phyloP scores from a whole-genome alignment of 768 basidiomycete species.

The Boletus barrowsii region DNA sequence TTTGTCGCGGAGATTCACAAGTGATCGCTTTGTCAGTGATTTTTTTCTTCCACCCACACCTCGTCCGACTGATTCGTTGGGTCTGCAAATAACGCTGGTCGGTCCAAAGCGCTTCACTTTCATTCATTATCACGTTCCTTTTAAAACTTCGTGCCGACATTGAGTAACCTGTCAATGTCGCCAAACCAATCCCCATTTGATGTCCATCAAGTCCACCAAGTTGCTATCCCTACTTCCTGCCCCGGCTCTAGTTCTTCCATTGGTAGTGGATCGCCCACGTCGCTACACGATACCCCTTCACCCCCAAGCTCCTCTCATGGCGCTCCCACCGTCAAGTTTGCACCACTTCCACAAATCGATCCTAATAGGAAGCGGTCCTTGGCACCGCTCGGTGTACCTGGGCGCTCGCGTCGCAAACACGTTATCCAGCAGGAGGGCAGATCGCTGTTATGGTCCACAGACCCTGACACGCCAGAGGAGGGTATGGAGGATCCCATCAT shows the following conservation, averaged over 20 bases:
- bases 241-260: slow-evolving; percentile 18
- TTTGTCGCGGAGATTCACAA: too few relatives aligned
- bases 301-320: slow-evolving; percentile 16
- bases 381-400: slow-evolving; percentile 55
- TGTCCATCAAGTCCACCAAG: slow-evolving; percentile 17
- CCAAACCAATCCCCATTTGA: slow-evolving; percentile 6
- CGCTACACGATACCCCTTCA: slow-evolving; percentile 10
- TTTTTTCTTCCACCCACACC: not conserved
- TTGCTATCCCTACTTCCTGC: slow-evolving; percentile 11
- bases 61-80: too few relatives aligned
- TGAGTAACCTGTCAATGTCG: slow-evolving; percentile 10
- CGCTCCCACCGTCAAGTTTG: slow-evolving; percentile 48
- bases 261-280: slow-evolving; percentile 10
- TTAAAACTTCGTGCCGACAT: not conserved
- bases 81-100: slow-evolving; percentile 10
- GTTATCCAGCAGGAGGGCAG: slow-evolving; percentile 18
- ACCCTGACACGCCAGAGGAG: slow-evolving; percentile 26
- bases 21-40: not conserved
- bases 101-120: slow-evolving; percentile 12
- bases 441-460: slow-evolving; percentile 19
- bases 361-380: slow-evolving; percentile 47
- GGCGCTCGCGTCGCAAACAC: slow-evolving; percentile 30
- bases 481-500: slow-evolving; percentile 46
- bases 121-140: slow-evolving; percentile 25
- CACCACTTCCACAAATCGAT: slow-evolving; percentile 53